phyloP scores from a whole-genome alignment of 2,329 filamentous ascomycete genomes.

The Teratosphaeria destructans region DNA sequence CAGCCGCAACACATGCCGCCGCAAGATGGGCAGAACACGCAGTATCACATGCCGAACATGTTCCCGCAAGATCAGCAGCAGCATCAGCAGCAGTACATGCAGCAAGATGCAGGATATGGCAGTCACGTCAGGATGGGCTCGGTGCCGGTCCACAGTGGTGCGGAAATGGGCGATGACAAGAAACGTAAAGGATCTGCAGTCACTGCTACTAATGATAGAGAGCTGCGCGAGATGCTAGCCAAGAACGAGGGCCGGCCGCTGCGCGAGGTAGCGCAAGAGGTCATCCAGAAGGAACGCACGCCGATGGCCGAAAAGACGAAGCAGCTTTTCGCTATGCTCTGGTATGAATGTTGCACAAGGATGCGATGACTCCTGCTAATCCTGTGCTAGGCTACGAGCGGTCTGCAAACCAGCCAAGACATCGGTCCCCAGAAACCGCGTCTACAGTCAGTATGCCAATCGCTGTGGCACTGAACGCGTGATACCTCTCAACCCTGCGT shows the following conservation, averaged over 20 bases:
- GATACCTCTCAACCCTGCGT: slow-evolving; percentile 89
- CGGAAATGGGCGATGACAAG: slow-evolving; percentile 32
- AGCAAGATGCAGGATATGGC: slow-evolving; percentile 17
- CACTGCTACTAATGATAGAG: slow-evolving; percentile 69
- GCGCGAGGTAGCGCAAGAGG: slow-evolving; percentile 62
- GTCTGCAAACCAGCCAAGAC: slow-evolving; percentile 66
- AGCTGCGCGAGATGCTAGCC: slow-evolving; percentile 66
- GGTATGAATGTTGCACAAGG: slow-evolving; percentile 46
- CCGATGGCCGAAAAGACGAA: slow-evolving; percentile 74
- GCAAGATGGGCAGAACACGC: slow-evolving; percentile 2
- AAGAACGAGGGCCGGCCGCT: slow-evolving; percentile 57
- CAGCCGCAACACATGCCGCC: slow-evolving; percentile 11
- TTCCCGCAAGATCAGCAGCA: slow-evolving; percentile 12
- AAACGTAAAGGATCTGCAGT: slow-evolving; percentile 50
- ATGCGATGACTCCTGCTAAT: background rate
- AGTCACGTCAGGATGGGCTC: slow-evolving; percentile 19
- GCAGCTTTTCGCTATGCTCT: slow-evolving; percentile 81
- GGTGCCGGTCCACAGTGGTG: slow-evolving; percentile 12
- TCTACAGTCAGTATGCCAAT: slow-evolving; percentile 91
- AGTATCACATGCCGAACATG: slow-evolving; percentile 4
- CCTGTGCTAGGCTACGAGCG: slow-evolving; percentile 52
- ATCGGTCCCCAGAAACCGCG: slow-evolving; percentile 82
- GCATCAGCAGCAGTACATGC: slow-evolving; percentile 11
- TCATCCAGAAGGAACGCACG: slow-evolving; percentile 69
- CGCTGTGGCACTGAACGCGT: slow-evolving; percentile 88